Base-by-base conservation (phyloP, 2,329 filamentous ascomycete genomes). In the Coniella vitis region DNA sequence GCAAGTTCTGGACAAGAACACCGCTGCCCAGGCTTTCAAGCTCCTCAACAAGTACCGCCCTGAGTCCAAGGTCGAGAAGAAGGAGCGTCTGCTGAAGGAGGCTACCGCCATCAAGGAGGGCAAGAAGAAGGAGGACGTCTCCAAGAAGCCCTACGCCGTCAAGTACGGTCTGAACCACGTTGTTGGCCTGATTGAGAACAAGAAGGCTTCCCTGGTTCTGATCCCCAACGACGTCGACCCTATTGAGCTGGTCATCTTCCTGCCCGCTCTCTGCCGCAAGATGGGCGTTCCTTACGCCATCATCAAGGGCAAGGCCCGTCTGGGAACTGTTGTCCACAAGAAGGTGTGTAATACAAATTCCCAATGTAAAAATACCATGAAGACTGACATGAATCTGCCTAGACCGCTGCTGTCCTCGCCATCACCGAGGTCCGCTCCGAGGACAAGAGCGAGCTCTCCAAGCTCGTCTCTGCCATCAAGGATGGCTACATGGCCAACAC, bases 141-240 rank as follows among this genome's bases (percentile, higher is more conserved):
- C 83, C 86, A 97, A 97, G 89, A 98, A 98, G 87, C 93, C 93
- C 67, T 98, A 96, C 77, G 78, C 86, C 61, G 90, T 93, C 82
- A 98, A 98, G 86, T 98, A 96, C 76, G 93, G 93, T 79, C 85
- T 98, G 66, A 98, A 98, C 86, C 93, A 98, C 81, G 93, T 98
- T 60, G 90, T 95, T 61, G 90, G 88, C 60, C 81, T 95, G 63
- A 87, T 95, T 65, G 90, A 95, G 85, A 96, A 96, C 83, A 98
- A 98, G 89, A 98, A 98, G 86, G 91, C 93, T 60, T 84, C 88
- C 57, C 83, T 98, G 59, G 94, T 98, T 69, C 84, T 98, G 63
- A 98, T 98, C 71, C 88, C 93, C 72, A 95, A 98, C 79, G 93
- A 98, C 70, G 94, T 98, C 65, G 93, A 98, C 81, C 93, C 93